Base-by-base conservation (phyloP, 139 green algal species). In the Auxenochlorella protothecoides region DNA sequence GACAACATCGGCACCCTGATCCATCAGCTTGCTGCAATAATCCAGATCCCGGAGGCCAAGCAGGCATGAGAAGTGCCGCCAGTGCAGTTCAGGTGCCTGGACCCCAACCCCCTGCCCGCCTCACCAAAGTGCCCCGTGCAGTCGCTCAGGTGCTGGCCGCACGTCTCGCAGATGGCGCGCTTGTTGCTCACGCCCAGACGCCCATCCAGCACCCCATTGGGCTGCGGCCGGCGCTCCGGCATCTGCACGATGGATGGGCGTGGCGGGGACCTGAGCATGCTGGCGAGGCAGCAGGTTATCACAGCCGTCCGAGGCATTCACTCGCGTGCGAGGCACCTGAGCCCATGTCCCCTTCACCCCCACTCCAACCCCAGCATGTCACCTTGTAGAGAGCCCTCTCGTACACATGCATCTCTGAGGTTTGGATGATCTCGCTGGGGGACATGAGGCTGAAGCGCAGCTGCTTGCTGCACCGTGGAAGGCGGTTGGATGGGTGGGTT, bases 101-200 rank as follows among this genome's bases (percentile, higher is more conserved):
- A 44, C 27, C 27, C 27, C 27, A 44, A 44, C 27, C 56, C 56
- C 53, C 8, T 54, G 63, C n/a, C 8, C 14, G 54, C n/a, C 68
- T 57, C 75, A 87, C 85, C 91, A 80, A 95, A 99, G 82, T 99
- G 95, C 0, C 95, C 95, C 0, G 91, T 88, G 83, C 95, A 99
- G 53, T 98, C 93, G 2, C 80, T 72, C 74, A 99, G 86, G 53
- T 55, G 55, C 55, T 93, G 92, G 5, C 89, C 86, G 72, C 95
- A 99, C 9, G 95, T 99, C 64, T 87, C 75, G 81, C 95, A 99
- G 11, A 79, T 75, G 4, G 81, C 80, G 16, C 80, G 81, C 76
- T 96, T 97, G 82, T 82, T 92, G 78, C 74, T 88, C 67, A 93
- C 68, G 9, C 91, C 91, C 83, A 98, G 81, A 2, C 90, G 78